These are phyloP conservation scores for Kodamaea sagamina DNA, from an alignment of 805 yeast genomes.

Conservation along the genomic window DNA sequence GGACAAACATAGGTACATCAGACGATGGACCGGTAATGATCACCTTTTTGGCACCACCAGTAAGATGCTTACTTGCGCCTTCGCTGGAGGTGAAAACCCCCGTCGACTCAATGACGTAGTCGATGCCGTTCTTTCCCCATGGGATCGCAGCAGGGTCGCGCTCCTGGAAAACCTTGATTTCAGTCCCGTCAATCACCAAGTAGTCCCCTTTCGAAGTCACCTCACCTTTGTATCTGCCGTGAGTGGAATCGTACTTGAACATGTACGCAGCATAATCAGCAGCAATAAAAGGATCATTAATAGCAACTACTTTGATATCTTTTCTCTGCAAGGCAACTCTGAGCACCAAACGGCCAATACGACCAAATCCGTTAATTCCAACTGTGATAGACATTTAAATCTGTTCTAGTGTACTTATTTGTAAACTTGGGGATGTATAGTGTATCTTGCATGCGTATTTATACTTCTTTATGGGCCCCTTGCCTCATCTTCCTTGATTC, in stretches of 20 bases:
- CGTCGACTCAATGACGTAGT: conserved; percentile 88
- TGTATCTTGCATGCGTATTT: not conserved
- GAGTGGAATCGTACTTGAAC: conserved; percentile 95
- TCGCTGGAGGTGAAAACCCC: conserved; percentile 87
- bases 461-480: no score
- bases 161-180: conserved; percentile 72
- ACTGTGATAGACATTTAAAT: conserved; percentile 55
- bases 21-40: conserved; percentile 91
- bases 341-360: conserved; percentile 88
- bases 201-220: conserved; percentile 59
- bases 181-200: conserved; percentile 68
- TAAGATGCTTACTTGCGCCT: conserved; percentile 81
- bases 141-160: conserved; percentile 84
- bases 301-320: conserved; percentile 80
- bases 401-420: no score
- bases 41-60: conserved; percentile 94
- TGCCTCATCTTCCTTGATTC: no score
- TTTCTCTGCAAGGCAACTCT: conserved; percentile 76
- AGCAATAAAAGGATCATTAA: conserved; percentile 89
- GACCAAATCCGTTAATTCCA: conserved; percentile 95
- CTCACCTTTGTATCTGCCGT: conserved; percentile 79
- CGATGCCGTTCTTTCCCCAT: conserved; percentile 84
- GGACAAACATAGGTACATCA: conserved; percentile 94
- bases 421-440: not conserved
- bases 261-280: conserved; percentile 91